Conservation (phyloP, 106 monocot species). For the Iris macrosiphon region DNA sequence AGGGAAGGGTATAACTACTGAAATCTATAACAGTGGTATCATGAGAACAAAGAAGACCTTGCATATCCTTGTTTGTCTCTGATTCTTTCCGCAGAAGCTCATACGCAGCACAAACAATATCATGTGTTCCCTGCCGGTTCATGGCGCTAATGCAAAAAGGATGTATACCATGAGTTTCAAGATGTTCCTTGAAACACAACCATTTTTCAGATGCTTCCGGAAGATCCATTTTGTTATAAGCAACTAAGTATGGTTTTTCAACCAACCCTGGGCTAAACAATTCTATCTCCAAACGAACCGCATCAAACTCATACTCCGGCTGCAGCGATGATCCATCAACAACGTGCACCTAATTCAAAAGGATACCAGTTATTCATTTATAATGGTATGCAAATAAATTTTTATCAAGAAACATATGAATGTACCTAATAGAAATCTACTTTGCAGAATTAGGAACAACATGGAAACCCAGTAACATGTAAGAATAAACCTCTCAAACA, state of each 20-base stretch:
- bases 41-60: conserved; percentile 55
- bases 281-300: conserved; percentile 92
- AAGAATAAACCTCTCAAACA: too few relatives aligned
- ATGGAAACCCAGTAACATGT: too few relatives aligned
- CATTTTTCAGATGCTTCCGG: conserved; percentile 88
- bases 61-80: conserved; percentile 36
- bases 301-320: conserved; percentile 96
- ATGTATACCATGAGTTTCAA: conserved; percentile 36
- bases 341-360: conserved; percentile 80
- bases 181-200: conserved; percentile 52
- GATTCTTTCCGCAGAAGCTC: conserved; percentile 54
- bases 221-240: conserved; percentile 96
- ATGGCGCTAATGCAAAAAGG: conserved; percentile 82
- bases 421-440: conserved; percentile 3
- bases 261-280: conserved; percentile 84
- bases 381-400: background rate
- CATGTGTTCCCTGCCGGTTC: conserved; percentile 79
- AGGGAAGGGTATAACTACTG: too few relatives aligned
- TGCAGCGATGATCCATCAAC: conserved; percentile 91
- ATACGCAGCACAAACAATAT: conserved; percentile 61
- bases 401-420: background rate
- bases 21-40: background rate
- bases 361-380: conserved; percentile 1
- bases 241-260: conserved; percentile 84
- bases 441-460: background rate